Conservation (phyloP, 352 stramenopile species). For the Phytophthora kernoviae region DNA sequence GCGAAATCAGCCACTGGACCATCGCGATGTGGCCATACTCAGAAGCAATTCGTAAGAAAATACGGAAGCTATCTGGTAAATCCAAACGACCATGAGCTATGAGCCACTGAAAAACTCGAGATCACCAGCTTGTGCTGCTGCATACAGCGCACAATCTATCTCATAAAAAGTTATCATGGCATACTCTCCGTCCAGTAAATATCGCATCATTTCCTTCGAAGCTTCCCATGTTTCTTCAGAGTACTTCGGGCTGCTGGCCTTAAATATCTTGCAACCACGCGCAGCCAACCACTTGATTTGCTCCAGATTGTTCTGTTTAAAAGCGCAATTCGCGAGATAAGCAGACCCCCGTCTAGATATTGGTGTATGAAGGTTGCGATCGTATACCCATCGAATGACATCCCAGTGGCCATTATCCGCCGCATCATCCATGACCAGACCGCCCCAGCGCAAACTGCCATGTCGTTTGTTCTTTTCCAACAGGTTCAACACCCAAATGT, state of each 20-base stretch:
- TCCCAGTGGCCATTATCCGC: constrained; percentile 2
- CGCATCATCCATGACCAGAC: no score
- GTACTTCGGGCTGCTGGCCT: neutral
- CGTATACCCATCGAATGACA: neutral
- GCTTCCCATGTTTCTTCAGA: neutral
- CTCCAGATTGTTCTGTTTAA: constrained; percentile 1
- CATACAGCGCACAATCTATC: neutral
- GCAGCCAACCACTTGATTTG: constrained; percentile 4
- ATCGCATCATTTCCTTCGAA: neutral
- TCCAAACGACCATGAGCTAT: no score
- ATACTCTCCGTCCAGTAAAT: neutral
- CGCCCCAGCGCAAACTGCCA: neutral
- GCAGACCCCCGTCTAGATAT: neutral
- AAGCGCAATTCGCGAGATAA: neutral
- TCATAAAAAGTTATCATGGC: no score
- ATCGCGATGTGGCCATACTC: no score
- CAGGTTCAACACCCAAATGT: constrained; percentile 1
- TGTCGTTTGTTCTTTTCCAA: neutral
- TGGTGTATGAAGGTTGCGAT: neutral
- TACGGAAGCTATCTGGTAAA: no score
- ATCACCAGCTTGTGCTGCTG: neutral
- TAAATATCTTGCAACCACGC: neutral
- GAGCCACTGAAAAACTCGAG: no score
- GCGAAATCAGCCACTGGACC: neutral
- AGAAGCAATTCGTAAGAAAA: no score